These are phyloP conservation scores for Aspergillus floridensis DNA, from an alignment of 2,329 filamentous ascomycete genomes.

Conservation along the genomic window DNA sequence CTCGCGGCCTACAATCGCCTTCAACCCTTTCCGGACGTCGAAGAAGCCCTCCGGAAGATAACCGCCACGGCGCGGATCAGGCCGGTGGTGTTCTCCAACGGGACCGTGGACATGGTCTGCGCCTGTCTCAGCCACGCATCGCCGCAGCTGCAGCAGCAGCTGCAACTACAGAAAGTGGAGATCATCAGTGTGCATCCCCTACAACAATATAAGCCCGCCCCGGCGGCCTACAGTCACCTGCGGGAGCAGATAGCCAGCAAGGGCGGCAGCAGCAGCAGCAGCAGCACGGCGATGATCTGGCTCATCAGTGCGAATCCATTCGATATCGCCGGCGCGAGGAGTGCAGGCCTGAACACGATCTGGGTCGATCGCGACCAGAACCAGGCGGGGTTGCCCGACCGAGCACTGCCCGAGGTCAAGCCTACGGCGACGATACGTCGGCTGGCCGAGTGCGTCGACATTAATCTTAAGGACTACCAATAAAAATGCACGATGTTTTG, in stretches of 20 bases:
- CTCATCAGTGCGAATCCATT: constrained; percentile 72
- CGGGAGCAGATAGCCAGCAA: constrained; percentile 40
- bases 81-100: constrained; percentile 69
- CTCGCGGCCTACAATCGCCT: constrained; percentile 66
- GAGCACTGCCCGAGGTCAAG: constrained; percentile 48
- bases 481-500: too few species aligned
- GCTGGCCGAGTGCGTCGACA: constrained; percentile 57
- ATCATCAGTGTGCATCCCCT: constrained; percentile 63
- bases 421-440: constrained; percentile 57
- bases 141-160: constrained; percentile 42
- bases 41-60: constrained; percentile 51
- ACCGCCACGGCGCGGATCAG: constrained; percentile 42
- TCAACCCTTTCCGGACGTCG: constrained; percentile 63
- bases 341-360: constrained; percentile 58
- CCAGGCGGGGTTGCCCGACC: constrained; percentile 64
- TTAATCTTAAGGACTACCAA: constrained; percentile 17
- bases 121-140: constrained; percentile 58
- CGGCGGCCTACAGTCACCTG: constrained; percentile 60
- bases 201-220: constrained; percentile 63
- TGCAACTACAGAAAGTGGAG: constrained; percentile 44
- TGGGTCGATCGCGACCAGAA: constrained; percentile 64
- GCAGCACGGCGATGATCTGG: constrained; percentile 50
- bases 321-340: constrained; percentile 64
- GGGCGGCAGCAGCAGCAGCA: too few species aligned
- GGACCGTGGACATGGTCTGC: constrained; percentile 61